These are phyloP conservation scores for Trichoderma pleuroti DNA, from an alignment of 2,329 filamentous ascomycete species.

Conservation along the genomic window DNA sequence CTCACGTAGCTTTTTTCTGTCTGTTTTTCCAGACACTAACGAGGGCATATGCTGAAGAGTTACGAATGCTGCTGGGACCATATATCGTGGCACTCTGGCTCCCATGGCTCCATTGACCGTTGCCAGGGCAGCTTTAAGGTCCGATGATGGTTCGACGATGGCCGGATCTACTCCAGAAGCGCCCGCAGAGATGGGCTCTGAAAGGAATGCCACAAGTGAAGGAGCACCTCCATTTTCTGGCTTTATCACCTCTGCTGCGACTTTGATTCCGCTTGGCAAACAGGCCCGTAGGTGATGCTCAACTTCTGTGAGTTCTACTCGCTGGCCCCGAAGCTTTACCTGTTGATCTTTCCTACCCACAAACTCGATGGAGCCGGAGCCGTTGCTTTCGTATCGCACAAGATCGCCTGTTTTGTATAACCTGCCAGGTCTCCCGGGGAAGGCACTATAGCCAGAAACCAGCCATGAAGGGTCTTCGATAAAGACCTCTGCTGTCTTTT, in stretches of 20 bases:
- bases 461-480: conserved; percentile 55
- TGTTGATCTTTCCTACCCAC: conserved; percentile 65
- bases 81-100: conserved; percentile 41
- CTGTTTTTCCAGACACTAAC: conserved; percentile 48
- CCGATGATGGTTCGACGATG: conserved; percentile 32
- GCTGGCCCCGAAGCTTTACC: conserved; percentile 63
- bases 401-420: conserved; percentile 61
- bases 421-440: conserved; percentile 39
- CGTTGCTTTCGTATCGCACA: conserved; percentile 51
- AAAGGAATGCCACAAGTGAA: conserved; percentile 45
- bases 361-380: conserved; percentile 53
- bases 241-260: conserved; percentile 48
- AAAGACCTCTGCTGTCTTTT: conserved; percentile 57
- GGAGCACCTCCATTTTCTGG: conserved; percentile 40
- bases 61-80: conserved; percentile 48
- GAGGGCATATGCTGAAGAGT: conserved; percentile 45
- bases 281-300: conserved; percentile 47
- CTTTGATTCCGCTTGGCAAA: conserved; percentile 41
- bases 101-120: conserved; percentile 33
- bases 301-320: conserved; percentile 58
- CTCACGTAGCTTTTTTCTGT: conserved; percentile 47
- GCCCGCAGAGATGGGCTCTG: conserved; percentile 24
- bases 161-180: conserved; percentile 21
- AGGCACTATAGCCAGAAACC: conserved; percentile 34
- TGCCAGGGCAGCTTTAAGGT: conserved; percentile 31